A percentile compares a stretch with the other conserved stretches of the same genome.
Evolutionary conservation across 1,284 basidiomycete species (phyloP).

Genomic region (Polyporus tsugae): DNA sequence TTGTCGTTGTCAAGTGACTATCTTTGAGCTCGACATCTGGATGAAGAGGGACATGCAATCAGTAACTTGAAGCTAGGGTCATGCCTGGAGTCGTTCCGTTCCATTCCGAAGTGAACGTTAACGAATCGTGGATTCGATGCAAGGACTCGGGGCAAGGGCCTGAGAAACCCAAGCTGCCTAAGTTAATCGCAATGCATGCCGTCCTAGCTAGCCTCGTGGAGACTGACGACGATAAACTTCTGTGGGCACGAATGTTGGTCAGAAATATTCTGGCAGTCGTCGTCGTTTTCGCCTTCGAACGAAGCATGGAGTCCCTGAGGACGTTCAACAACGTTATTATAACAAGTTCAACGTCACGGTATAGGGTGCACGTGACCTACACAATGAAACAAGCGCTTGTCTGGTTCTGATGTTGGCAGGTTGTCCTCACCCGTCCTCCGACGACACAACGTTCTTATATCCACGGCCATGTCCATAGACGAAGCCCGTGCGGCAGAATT

Average conservation of each 20-base stretch:
- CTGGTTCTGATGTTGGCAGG: not conserved
- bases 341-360: too few relatives aligned
- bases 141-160: too few relatives aligned
- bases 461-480: conserved; percentile 45
- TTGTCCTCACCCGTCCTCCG: conserved; percentile 25
- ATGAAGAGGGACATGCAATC: too few relatives aligned
- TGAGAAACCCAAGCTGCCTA: not conserved
- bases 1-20: too few relatives aligned
- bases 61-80: too few relatives aligned
- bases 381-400: not conserved
- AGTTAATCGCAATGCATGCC: not conserved
- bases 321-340: too few relatives aligned
- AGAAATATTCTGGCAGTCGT: too few relatives aligned
- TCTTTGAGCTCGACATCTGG: too few relatives aligned
- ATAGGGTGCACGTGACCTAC: conserved; percentile 23
- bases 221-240: not conserved
- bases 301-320: too few relatives aligned
- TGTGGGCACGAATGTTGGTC: too few relatives aligned
- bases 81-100: too few relatives aligned
- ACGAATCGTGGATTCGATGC: not conserved
- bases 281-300: not conserved
- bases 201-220: not conserved
- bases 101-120: not conserved
- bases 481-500: conserved; percentile 55
- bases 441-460: conserved; percentile 5